Base-by-base conservation (phyloP, 805 yeast genomes). In the Zygosaccharomyces gambellarensis region DNA sequence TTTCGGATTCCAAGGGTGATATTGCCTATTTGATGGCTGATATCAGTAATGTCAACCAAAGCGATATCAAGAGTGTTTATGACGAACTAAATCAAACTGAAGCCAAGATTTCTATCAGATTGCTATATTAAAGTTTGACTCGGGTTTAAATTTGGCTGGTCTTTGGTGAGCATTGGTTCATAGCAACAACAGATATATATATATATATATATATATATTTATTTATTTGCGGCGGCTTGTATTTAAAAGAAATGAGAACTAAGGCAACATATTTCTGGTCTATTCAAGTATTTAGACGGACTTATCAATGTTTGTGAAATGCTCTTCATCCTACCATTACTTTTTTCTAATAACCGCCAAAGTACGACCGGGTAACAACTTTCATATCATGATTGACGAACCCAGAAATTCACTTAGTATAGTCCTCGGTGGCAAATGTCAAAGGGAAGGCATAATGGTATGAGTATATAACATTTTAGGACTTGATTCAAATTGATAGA, bases 21-120 rank as follows among this genome's bases (percentile, higher is more conserved):
- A 85, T 94, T 64, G 99, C 99, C 51, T 94, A 94, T 74, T 79
- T 94, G 71, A 90, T 94, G 95, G 97, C 98, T 36, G 99, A 94
- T 72, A 88, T 94, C 63, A 80, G 94, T 36, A 87, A 87, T 57
- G 97, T 92, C 47, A 80, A 83, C 60, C 74, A 76, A 52, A 81
- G 82, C 56, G 97, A 90, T 66, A 89, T 94, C 72, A 89, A 87
- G 71, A 74, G 81, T 23, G 79, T 94, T 57, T 84, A 90, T 70
- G 87, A 87, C 64, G 85, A 86, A 69, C 80, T 94, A 62, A 95
- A 86, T 71, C 80, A 81, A 65, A 92, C 98, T 42, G 90, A 92
- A 39, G 89, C 84, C 79, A 89, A 87, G 71, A 87, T 94, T 63
- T 83, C 87, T 50, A 90, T 96, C 61, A 87, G 99, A 71, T 77